These are phyloP conservation scores for Candida quercuum DNA, from an alignment of 805 yeast genomes.

Conservation along the genomic window DNA sequence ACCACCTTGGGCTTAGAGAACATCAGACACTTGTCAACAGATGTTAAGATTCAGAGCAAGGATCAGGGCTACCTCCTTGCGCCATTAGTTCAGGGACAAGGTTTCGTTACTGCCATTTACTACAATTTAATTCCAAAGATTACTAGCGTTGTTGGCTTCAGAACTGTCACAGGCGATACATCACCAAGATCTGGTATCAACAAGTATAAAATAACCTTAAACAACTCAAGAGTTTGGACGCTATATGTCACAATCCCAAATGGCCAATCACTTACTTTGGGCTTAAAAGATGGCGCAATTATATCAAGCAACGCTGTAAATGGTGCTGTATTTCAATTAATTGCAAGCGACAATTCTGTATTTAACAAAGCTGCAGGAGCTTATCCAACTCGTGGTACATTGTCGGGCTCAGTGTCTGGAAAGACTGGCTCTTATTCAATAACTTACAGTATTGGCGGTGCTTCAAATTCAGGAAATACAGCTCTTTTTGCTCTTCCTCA, in stretches of 20 bases:
- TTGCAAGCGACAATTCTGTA: constrained; percentile 43
- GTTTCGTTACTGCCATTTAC: constrained; percentile 67
- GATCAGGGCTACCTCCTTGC: constrained; percentile 37
- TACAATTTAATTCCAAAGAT: constrained; percentile 48
- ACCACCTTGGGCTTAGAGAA: constrained; percentile 25
- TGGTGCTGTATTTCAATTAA: constrained; percentile 55
- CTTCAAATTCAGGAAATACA: constrained; percentile 36
- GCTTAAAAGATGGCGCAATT: constrained; percentile 31
- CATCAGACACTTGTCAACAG: constrained; percentile 30
- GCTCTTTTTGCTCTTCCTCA: constrained; percentile 67
- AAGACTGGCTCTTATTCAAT: constrained; percentile 37
- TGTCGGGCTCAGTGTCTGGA: constrained; percentile 37
- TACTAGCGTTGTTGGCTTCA: constrained; percentile 62
- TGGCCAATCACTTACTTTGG: constrained; percentile 28
- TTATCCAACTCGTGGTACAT: constrained; percentile 43
- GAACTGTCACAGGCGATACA: constrained; percentile 36
- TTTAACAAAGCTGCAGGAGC: constrained; percentile 63
- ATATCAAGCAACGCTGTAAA: constrained; percentile 38
- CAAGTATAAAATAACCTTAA: constrained; percentile 51
- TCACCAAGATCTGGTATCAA: constrained; percentile 35
- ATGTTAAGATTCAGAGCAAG: constrained; percentile 22
- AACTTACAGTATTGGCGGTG: constrained; percentile 38
- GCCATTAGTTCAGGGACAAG: constrained; percentile 79
- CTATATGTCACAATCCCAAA: constrained; percentile 51
- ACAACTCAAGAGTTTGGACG: constrained; percentile 60